Conservation (phyloP, 768 basidiomycete genomes). For the Tricholoma saponaceum region DNA sequence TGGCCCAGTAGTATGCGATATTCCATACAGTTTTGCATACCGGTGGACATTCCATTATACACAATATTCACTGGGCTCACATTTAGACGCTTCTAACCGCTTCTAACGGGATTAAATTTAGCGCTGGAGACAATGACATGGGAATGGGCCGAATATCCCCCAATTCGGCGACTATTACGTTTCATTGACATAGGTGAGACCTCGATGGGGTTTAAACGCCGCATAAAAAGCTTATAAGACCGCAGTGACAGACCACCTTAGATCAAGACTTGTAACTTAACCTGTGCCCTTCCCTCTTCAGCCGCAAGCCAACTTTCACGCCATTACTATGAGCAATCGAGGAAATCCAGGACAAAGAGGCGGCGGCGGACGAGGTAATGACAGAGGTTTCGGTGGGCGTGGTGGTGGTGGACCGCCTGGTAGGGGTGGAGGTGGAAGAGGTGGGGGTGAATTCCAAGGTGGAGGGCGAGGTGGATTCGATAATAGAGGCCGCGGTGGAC, state of each 20-base stretch:
- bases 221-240: not conserved
- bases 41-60: not conserved
- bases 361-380: conserved; percentile 15
- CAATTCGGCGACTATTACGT: no score
- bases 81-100: no score
- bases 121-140: no score
- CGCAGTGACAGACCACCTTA: not conserved
- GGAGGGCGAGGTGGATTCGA: conserved; percentile 18
- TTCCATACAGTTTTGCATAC: not conserved
- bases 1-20: not conserved
- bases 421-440: conserved; percentile 24
- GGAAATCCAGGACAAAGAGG: conserved; percentile 16
- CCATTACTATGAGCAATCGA: conserved; percentile 12
- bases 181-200: no score
- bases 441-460: conserved; percentile 20
- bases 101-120: no score
- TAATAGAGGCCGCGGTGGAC: conserved; percentile 21
- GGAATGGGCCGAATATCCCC: no score
- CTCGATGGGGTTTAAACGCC: not conserved
- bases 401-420: conserved; percentile 16
- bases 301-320: conserved; percentile 4
- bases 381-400: conserved; percentile 13
- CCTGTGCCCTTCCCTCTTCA: not conserved
- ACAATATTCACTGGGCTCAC: not conserved
- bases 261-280: no score